Evolutionary conservation across 1,284 basidiomycete genomes (phyloP), one percentile per base, ranked within the genome.

Genomic region (Ganoderma multipileum): DNA sequence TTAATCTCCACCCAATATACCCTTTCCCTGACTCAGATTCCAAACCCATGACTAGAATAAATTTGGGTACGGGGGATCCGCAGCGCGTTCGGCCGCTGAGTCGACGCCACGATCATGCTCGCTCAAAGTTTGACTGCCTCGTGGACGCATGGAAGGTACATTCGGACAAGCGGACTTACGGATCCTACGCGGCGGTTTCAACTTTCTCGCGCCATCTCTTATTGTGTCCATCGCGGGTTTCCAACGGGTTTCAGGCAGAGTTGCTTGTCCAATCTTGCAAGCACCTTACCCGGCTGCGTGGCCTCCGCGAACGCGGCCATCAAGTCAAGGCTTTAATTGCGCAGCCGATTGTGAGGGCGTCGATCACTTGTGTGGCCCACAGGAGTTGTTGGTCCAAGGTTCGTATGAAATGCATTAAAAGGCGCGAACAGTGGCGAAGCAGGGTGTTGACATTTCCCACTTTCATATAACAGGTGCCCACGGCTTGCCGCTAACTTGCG

Each of bases 361-460:
- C 62, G 63, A 64, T 67, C 65, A 57, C 54, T 47, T 64, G 66
- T 59, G 66, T 63, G 63, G 52, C 52, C 60, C 63, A 42, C 61
- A 50, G 16, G 47, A 61, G 57, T 71, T 69, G 70, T 71, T 69
- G 70, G 68, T 71, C 70, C 70, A 71, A 52, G 61, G 55, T 67
- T 60, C 63, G 54, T 20, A 38, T 30, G 20, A n/a, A 16, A 36
- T 38, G 33, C 30, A 58, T 58, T 38, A 20, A 55, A 55, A 7
- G 54, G 28, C 30, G 30, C 54, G 55, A 58, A 58, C 55, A 58
- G 55, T 30, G 33, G 55, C 33, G 30, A n/a, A 30, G 28, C 55
- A 38, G 1, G 20, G 20, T 33, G 20, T 2, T 58, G 8, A 38
- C 11, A 14, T 9, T 36, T 58, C 55, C 55, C 20, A 36, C 33